Base-by-base conservation (phyloP, 2,329 filamentous ascomycete species). In the Epichloe hybrida region DNA sequence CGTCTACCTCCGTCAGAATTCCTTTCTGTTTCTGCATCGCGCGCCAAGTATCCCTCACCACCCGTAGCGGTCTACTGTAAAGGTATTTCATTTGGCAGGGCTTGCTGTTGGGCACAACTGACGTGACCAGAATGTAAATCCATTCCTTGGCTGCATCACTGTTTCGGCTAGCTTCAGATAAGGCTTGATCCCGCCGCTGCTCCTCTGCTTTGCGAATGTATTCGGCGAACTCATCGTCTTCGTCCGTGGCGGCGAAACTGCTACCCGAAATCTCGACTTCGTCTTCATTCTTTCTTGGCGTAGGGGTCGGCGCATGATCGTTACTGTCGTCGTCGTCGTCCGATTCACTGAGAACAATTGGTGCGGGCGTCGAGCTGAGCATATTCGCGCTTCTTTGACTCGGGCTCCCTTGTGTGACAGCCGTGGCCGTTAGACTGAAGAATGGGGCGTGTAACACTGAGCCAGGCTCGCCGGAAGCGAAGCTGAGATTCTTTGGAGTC, bases 1-100 rank as follows among this genome's bases (percentile, higher is more conserved):
- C 63, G 3, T 75, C 69, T 2, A 64, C 57, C 2, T 65, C 56
- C 7, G 73, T 58, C 9, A 57, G 36, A 5, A 64, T 48, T 1
- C 64, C 62, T 2, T 69, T 65, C 2, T 65, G 75, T 1, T 64
- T 64, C 61, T 90, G 83, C 50, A 74, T 73, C 12, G 71, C 67
- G 58, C 84, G 79, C 86, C 88, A 96, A 12, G 77, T 79, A 38
- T 79, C 64, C 41, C 83, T 77, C 5, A 90, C 79, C 51, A 84
- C 71, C 53, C 77, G 76, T 5, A 96, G 70, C 2, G 76, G 72
- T 60, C 87, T 85, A 36, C 77, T 79, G 53, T 87, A 73, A 57
- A 79, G 80, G 39, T 86, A 79, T 47, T 76, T 81, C 48, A 87
- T 70, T 34, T 88, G 62, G 8, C 49, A 63, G 21, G 78, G 67